Conservation (phyloP, 192 early-diverging fungal genomes). For the Coemansia reversa region DNA sequence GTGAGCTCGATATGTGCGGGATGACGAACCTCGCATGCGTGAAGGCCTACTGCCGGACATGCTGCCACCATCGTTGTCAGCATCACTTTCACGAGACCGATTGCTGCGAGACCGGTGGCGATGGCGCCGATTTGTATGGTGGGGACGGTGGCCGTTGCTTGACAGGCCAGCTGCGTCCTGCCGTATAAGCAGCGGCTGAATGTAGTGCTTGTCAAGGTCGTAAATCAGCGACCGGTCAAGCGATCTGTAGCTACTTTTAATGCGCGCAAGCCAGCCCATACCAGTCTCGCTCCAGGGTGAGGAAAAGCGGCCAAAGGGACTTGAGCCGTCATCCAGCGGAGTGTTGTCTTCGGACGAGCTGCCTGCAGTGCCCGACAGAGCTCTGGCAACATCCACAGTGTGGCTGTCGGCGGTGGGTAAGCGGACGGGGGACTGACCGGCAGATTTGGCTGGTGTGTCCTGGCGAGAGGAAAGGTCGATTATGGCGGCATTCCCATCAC, state of each 20-base stretch:
- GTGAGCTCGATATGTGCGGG: background rate
- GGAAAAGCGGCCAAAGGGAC: conserved; percentile 17
- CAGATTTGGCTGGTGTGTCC: conserved; percentile 6
- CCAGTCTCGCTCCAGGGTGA: conserved; percentile 41
- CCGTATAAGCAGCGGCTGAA: conserved; percentile 41
- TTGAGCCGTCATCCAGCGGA: conserved; percentile 12
- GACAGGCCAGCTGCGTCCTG: background rate
- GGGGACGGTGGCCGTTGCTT: background rate
- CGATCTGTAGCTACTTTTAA: conserved; percentile 43
- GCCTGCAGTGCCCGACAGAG: background rate
- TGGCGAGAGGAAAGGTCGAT: conserved; percentile 22
- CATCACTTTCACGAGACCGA: background rate
- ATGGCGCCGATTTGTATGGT: conserved; percentile 1
- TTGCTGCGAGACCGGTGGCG: background rate
- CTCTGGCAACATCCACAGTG: background rate
- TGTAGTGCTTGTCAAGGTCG: conserved; percentile 45
- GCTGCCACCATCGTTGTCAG: conserved; percentile 1
- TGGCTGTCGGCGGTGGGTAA: background rate
- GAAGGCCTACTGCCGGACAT: background rate
- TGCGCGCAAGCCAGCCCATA: conserved; percentile 39
- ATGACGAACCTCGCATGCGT: background rate
- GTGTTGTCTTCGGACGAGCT: conserved; percentile 9
- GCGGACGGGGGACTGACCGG: background rate
- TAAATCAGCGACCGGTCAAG: conserved; percentile 46
- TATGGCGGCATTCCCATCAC: conserved; percentile 7